A percentile compares a stretch with the other conserved stretches of the same genome.
These are phyloP conservation scores for Cicer pinnatifidum DNA, from an alignment of 306 rosid genomes.

Conservation along the genomic window DNA sequence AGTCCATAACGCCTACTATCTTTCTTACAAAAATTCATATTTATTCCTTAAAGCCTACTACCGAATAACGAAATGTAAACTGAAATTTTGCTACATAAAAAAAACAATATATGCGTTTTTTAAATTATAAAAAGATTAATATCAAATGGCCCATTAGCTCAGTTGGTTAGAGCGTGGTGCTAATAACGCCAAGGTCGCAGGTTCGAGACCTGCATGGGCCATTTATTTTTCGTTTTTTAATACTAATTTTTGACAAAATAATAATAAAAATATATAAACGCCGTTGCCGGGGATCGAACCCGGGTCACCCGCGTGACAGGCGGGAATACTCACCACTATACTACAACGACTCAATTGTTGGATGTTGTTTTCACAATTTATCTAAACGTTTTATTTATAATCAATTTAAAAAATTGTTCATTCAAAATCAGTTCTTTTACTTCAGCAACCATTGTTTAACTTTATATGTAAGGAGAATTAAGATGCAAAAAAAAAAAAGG, in stretches of 20 bases:
- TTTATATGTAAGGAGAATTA: not conserved
- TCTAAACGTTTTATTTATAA: no score
- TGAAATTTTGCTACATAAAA: no score
- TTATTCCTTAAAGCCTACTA: no score
- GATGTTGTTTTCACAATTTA: no score
- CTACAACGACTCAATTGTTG: not conserved
- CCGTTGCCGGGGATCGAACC: not conserved
- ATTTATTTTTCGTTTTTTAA: not conserved
- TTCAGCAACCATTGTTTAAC: not conserved
- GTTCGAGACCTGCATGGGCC: constrained; percentile 46
- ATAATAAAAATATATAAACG: not conserved
- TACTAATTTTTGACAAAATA: no score
- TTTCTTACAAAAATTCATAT: no score
- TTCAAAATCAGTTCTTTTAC: not conserved
- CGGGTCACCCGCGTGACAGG: constrained; percentile 5
- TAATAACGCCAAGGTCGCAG: constrained; percentile 53
- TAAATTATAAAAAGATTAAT: no score
- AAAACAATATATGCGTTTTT: no score
- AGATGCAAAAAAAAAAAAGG: not conserved
- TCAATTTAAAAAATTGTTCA: no score
- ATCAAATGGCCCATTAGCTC: constrained; percentile 41
- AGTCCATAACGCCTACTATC: no score
- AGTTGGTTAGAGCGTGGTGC: constrained; percentile 52
- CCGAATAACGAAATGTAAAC: no score
- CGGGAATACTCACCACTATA: constrained; percentile 1